phyloP scores from a whole-genome alignment of 2,329 filamentous ascomycete genomes.

The Colletotrichum brevisporum region DNA sequence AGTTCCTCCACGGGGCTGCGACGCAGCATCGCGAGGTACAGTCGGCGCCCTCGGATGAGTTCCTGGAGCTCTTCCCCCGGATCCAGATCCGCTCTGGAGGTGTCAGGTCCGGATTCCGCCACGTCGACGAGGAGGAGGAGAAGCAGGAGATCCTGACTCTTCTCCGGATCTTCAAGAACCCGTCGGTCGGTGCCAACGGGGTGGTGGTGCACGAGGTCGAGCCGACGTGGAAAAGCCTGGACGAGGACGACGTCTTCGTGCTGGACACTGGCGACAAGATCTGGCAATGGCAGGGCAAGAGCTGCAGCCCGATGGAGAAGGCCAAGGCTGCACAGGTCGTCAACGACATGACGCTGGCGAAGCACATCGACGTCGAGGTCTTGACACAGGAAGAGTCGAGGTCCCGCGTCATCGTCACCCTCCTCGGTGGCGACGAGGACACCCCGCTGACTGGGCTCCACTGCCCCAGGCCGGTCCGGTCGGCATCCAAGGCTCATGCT shows the following conservation, averaged over 20 bases:
- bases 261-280: conserved; percentile 75
- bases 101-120: conserved; percentile 73
- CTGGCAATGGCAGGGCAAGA: conserved; percentile 78
- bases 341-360: conserved; percentile 74
- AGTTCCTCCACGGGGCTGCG: conserved; percentile 73
- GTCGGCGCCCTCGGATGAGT: conserved; percentile 69
- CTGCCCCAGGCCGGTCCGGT: conserved; percentile 56
- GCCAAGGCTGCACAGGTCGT: conserved; percentile 77
- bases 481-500: conserved; percentile 43
- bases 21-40: conserved; percentile 77
- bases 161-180: conserved; percentile 75
- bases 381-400: conserved; percentile 72
- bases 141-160: conserved; percentile 63
- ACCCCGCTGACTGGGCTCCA: conserved; percentile 57
- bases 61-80: conserved; percentile 72
- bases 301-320: conserved; percentile 78
- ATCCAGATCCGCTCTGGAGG: conserved; percentile 73
- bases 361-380: conserved; percentile 76
- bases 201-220: conserved; percentile 75
- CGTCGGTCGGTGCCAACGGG: conserved; percentile 59
- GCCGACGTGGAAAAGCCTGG: conserved; percentile 72
- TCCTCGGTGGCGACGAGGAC: conserved; percentile 65
- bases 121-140: conserved; percentile 66
- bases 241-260: conserved; percentile 77
- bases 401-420: conserved; percentile 66